These are phyloP conservation scores for Ustilago nuda DNA, from an alignment of 1,284 basidiomycete species.

Conservation along the genomic window DNA sequence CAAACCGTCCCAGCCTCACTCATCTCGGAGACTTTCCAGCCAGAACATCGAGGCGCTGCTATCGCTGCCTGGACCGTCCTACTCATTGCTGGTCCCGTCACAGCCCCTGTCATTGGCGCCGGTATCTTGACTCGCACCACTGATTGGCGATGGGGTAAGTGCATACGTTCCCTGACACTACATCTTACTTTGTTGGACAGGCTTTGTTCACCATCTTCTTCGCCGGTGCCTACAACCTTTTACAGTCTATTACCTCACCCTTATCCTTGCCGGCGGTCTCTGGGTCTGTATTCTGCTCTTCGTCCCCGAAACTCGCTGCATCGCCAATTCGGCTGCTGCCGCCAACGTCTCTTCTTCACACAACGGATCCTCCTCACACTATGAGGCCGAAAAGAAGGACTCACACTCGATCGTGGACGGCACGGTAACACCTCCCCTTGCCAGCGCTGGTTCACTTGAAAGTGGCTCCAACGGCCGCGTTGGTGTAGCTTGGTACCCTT, in stretches of 20 bases:
- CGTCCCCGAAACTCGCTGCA: conserved; percentile 69
- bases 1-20: conserved; percentile 51
- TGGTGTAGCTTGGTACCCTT: conserved; percentile 68
- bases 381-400: conserved; percentile 31
- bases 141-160: conserved; percentile 51
- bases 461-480: conserved; percentile 44
- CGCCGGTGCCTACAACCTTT: neutral
- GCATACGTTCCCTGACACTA: neutral
- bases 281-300: conserved; percentile 63
- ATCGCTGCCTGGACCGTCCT: conserved; percentile 65
- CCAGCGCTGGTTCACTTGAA: conserved; percentile 17
- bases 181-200: neutral
- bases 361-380: conserved; percentile 3
- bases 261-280: conserved; percentile 63
- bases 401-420: conserved; percentile 29
- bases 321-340: conserved; percentile 13
- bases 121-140: conserved; percentile 58
- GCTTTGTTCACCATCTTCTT: neutral
- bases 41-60: conserved; percentile 67
- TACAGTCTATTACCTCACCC: conserved; percentile 65
- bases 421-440: conserved; percentile 32
- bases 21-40: conserved; percentile 51
- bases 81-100: conserved; percentile 61
- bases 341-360: neutral
- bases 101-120: conserved; percentile 68